Percentiles rank a stretch among this genome's conserved stretches.
Evolutionary conservation across 2,329 filamentous ascomycete genomes (phyloP).

Genomic region (Colletotrichum truncatum): DNA sequence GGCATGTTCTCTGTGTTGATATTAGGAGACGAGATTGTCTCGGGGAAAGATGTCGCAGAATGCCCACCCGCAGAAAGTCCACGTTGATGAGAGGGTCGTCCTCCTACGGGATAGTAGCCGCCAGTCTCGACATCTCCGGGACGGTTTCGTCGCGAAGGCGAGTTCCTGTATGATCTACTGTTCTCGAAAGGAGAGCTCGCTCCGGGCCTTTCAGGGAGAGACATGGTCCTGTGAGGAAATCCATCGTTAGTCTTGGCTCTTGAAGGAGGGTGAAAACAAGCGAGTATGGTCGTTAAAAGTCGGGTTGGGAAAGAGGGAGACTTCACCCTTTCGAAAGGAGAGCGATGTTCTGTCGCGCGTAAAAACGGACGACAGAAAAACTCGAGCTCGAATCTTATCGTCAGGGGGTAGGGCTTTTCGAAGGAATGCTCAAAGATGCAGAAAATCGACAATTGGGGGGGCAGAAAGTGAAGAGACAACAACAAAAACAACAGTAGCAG

Average conservation of each 20-base stretch:
- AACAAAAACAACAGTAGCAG: constrained; percentile 6
- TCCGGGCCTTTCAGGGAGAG: constrained; percentile 72
- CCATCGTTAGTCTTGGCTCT: constrained; percentile 11
- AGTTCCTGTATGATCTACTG: constrained; percentile 72
- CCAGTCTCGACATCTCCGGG: constrained; percentile 78
- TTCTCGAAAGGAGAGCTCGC: constrained; percentile 69
- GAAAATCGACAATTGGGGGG: not conserved
- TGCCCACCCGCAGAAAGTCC: constrained; percentile 61
- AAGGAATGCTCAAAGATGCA: not conserved
- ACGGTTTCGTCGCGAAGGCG: constrained; percentile 71
- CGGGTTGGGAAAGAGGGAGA: constrained; percentile 3
- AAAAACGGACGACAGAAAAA: constrained; percentile 9
- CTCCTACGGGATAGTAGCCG: constrained; percentile 54
- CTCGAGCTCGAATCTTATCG: constrained; percentile 6
- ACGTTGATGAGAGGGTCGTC: constrained; percentile 59
- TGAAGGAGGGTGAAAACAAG: not conserved
- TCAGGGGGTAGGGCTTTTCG: not conserved
- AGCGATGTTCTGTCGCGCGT: constrained; percentile 21
- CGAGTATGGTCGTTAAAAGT: not conserved
- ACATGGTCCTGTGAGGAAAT: constrained; percentile 58
- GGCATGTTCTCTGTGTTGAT: constrained; percentile 64
- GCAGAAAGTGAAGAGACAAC: not conserved
- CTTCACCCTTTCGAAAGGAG: constrained; percentile 32
- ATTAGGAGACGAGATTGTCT: constrained; percentile 65
- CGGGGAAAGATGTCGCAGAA: constrained; percentile 67